phyloP scores from a whole-genome alignment of 2,329 filamentous ascomycete species.

The Cladobotryum protrusum region DNA sequence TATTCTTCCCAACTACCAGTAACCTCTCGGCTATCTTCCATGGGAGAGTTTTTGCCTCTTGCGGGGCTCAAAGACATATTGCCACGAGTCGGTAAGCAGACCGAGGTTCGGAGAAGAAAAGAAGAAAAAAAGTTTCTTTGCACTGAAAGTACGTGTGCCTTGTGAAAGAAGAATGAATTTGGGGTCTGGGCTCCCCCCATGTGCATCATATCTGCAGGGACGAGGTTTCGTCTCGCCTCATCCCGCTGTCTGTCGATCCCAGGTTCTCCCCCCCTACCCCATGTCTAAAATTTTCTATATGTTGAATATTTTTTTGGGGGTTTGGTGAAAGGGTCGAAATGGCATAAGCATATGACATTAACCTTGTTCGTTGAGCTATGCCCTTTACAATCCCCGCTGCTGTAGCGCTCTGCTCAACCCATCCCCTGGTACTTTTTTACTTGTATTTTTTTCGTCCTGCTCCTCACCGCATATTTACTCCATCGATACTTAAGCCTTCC shows the following conservation, averaged over 20 bases:
- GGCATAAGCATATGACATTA: neutral
- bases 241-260: no score
- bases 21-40: neutral
- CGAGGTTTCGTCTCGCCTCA: neutral
- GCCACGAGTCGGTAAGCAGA: neutral
- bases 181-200: neutral
- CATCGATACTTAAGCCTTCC: conserved; percentile 30
- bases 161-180: neutral
- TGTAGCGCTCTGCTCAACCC: no score
- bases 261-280: no score
- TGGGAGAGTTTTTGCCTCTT: neutral
- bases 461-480: no score
- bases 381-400: no score
- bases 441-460: neutral
- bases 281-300: neutral
- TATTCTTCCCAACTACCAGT: no score
- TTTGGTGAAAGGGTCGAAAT: neutral
- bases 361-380: no score
- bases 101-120: neutral
- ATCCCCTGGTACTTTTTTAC: neutral
- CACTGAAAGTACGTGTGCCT: neutral
- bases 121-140: no score
- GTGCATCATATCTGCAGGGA: neutral
- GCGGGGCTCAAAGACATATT: neutral
- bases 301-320: conserved; percentile 7